A percentile compares a stretch with the other conserved stretches of the same genome.
These are phyloP conservation scores for Sugiyamaella paludigena DNA, from an alignment of 1,139 yeast species.

Conservation along the genomic window DNA sequence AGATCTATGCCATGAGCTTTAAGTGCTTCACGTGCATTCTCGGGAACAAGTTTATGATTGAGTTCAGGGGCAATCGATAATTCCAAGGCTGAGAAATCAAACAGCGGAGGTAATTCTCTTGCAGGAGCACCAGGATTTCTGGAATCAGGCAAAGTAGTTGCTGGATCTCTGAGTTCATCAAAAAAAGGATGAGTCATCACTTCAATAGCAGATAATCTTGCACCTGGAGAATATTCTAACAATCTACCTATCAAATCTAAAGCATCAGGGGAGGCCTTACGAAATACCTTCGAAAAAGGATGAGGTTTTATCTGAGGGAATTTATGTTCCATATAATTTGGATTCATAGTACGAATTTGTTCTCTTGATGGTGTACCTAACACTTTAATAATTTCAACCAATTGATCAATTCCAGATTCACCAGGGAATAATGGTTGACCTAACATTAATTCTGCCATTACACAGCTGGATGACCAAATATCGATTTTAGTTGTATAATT, in stretches of 20 bases:
- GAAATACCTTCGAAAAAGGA: conserved; percentile 80
- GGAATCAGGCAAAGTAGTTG: conserved; percentile 53
- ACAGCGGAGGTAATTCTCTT: conserved; percentile 42
- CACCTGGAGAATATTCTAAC: conserved; percentile 73
- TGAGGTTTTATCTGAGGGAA: conserved; percentile 96
- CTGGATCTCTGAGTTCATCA: conserved; percentile 63
- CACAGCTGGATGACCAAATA: conserved; percentile 98
- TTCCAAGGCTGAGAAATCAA: conserved; percentile 41
- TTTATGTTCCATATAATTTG: conserved; percentile 95
- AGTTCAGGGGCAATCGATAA: conserved; percentile 43
- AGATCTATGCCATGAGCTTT: conserved; percentile 37
- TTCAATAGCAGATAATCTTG: conserved; percentile 66
- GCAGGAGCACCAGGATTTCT: conserved; percentile 38
- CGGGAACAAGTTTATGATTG: conserved; percentile 40
- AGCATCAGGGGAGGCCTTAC: conserved; percentile 60
- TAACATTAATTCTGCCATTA: conserved; percentile 90
- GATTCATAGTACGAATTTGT: conserved; percentile 92
- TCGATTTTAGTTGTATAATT: conserved; percentile 96
- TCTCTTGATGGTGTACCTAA: conserved; percentile 94
- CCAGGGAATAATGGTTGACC: conserved; percentile 99
- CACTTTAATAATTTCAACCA: conserved; percentile 93
- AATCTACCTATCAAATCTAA: conserved; percentile 58
- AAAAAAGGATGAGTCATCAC: conserved; percentile 72
- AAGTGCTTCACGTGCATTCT: conserved; percentile 38
- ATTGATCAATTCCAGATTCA: conserved; percentile 94